A percentile compares a stretch with the other conserved stretches of the same genome.
These are phyloP conservation scores for Fusarium graminum DNA, from an alignment of 2,329 filamentous ascomycete genomes.

Conservation along the genomic window DNA sequence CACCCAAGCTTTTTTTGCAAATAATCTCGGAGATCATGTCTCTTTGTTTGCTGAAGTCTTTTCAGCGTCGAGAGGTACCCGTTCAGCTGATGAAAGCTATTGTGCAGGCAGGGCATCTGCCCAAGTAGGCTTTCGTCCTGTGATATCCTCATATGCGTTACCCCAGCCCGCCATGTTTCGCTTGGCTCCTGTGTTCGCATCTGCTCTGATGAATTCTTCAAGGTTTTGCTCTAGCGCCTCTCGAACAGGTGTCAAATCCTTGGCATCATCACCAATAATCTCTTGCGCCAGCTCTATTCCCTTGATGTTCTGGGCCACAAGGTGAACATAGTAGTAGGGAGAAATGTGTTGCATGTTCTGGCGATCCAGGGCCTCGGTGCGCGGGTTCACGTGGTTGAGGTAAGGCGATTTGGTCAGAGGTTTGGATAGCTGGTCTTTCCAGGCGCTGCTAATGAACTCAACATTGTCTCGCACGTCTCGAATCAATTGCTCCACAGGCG, in stretches of 20 bases:
- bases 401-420: slow-evolving; percentile 38
- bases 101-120: slow-evolving; percentile 10
- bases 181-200: slow-evolving; percentile 2
- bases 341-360: slow-evolving; percentile 31
- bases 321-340: slow-evolving; percentile 47
- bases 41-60: neutral
- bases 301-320: slow-evolving; percentile 52
- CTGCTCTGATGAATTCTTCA: slow-evolving; percentile 47
- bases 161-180: slow-evolving; percentile 40
- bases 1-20: neutral
- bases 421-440: slow-evolving; percentile 38
- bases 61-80: neutral
- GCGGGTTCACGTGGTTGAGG: slow-evolving; percentile 47
- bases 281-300: slow-evolving; percentile 62
- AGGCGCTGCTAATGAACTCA: slow-evolving; percentile 46
- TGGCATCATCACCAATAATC: slow-evolving; percentile 52
- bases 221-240: slow-evolving; percentile 56
- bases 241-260: slow-evolving; percentile 56
- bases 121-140: slow-evolving; percentile 51
- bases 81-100: neutral
- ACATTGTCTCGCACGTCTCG: slow-evolving; percentile 50
- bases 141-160: slow-evolving; percentile 46
- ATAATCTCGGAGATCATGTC: neutral
- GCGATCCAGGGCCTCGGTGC: slow-evolving; percentile 14
- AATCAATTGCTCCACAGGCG: slow-evolving; percentile 46